Percentiles rank a stretch among this genome's conserved stretches.
Conservation (phyloP, 2,329 filamentous ascomycete genomes). For the Aspergillus fumigatus region DNA sequence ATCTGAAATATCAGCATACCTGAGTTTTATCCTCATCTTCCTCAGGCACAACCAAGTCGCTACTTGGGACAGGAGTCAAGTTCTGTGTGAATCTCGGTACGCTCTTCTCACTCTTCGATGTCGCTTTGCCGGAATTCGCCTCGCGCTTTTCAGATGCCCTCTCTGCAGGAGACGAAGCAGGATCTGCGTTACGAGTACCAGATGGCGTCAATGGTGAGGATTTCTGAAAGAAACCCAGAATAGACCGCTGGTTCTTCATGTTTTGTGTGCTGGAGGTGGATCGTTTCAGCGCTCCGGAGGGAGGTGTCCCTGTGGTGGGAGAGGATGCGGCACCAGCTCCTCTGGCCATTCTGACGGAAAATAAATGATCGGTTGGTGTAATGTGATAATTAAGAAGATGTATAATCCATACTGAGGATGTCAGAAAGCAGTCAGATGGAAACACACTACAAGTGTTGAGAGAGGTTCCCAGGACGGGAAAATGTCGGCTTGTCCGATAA, state of each 20-base stretch:
- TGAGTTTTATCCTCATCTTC: slow-evolving; percentile 52
- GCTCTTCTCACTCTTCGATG: slow-evolving; percentile 43
- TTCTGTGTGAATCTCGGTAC: slow-evolving; percentile 41
- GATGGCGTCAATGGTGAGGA: slow-evolving; percentile 45
- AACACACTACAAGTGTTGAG: background rate
- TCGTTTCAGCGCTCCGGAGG: slow-evolving; percentile 35
- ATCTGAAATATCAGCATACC: slow-evolving; percentile 36
- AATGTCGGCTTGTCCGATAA: slow-evolving; percentile 15
- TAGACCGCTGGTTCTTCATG: slow-evolving; percentile 63
- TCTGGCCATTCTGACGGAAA: slow-evolving; percentile 32
- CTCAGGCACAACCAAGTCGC: slow-evolving; percentile 66
- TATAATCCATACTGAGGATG: background rate
- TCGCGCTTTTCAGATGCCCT: slow-evolving; percentile 27
- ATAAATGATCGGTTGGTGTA: background rate
- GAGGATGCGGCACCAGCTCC: slow-evolving; percentile 32
- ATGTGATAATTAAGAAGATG: background rate
- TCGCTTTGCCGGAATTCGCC: slow-evolving; percentile 25
- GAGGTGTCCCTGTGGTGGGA: slow-evolving; percentile 32
- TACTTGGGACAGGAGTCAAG: slow-evolving; percentile 74
- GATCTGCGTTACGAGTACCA: slow-evolving; percentile 24
- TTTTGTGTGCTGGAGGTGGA: slow-evolving; percentile 40
- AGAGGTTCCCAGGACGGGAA: slow-evolving; percentile 2
- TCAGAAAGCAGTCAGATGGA: background rate
- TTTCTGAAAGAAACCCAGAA: slow-evolving; percentile 74
- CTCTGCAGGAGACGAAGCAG: slow-evolving; percentile 35